These are phyloP conservation scores for Agaricales sp. DNA, from an alignment of 1,284 basidiomycete genomes.

Conservation along the genomic window DNA sequence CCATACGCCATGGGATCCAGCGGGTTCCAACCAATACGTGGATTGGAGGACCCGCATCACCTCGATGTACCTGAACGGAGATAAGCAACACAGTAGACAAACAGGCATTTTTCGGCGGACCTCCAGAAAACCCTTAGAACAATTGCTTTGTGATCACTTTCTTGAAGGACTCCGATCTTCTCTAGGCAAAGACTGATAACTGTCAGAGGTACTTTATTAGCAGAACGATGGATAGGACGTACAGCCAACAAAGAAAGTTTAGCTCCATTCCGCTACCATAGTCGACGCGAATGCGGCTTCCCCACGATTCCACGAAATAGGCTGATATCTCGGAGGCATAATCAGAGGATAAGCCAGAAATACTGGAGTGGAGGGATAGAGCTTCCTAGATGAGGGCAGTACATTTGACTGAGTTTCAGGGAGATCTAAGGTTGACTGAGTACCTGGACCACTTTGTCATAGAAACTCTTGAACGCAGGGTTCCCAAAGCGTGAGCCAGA, in stretches of 20 bases:
- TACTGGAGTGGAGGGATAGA: slow-evolving; percentile 38
- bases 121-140: slow-evolving; percentile 90
- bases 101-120: slow-evolving; percentile 29
- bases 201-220: not conserved
- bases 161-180: slow-evolving; percentile 57
- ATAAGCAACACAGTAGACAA: slow-evolving; percentile 3
- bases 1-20: slow-evolving; percentile 97
- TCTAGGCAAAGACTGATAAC: slow-evolving; percentile 67
- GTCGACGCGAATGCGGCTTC: slow-evolving; percentile 87
- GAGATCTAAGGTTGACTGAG: slow-evolving; percentile 6
- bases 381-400: slow-evolving; percentile 25
- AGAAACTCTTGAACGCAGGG: slow-evolving; percentile 90
- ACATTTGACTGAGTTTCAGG: slow-evolving; percentile 4
- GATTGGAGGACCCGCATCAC: slow-evolving; percentile 90
- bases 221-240: slow-evolving; percentile 21
- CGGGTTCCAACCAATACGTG: slow-evolving; percentile 96
- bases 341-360: slow-evolving; percentile 49
- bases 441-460: slow-evolving; percentile 73
- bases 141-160: slow-evolving; percentile 66
- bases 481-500: slow-evolving; percentile 93
- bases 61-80: slow-evolving; percentile 58
- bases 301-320: slow-evolving; percentile 89
- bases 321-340: slow-evolving; percentile 59
- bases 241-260: slow-evolving; percentile 97
- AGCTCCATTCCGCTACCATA: slow-evolving; percentile 99